Evolutionary conservation across 805 yeast genomes (phyloP), one percentile per base, ranked within the genome.

Genomic region (Ogataea ganodermae): DNA sequence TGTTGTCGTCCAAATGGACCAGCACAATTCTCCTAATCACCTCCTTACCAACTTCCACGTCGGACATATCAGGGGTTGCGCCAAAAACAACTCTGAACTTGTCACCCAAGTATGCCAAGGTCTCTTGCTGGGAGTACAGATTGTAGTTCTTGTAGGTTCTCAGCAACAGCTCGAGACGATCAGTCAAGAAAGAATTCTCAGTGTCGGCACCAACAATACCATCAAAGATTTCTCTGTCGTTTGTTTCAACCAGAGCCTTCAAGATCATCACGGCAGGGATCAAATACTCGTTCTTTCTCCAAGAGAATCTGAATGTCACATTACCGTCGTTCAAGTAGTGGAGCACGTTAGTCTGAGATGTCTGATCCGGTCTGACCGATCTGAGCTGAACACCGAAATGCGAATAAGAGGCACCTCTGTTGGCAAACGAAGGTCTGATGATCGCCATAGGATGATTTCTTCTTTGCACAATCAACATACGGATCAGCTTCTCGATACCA

Each of bases 391-490:
- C 82, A 83, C 99, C 99, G 58, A 70, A 94, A 50, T 83, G 82
- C 33, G 96, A 75, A 71, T 94, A 94, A 6, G 89, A 71, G 6
- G 92, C 86, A 62, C 99, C 99, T 78, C 99, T 85, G 72, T 90
- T 90, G 42, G 84, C 85, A 63, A 92, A 94, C 9, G 96, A 87
- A 27, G 96, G 95, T 73, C 99, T 89, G 50, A 90, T 85, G 60
- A 94, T 82, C 10, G 98, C 98, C 97, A 94, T 89, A 20, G 98
- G 96, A 65, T 91, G 97, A 67, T 94, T 94, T 70, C 99, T 81
- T 68, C 98, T 84, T 72, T 92, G 99, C 16, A 94, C 97, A 74
- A 94, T 89, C 68, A 94, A 81, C 98, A 94, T 89, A 72, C 99
- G 88, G 60, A 94, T 82, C 61, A 94, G 76, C 70, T 94, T 94